Evolutionary conservation across 495 filamentous ascomycete species (phyloP).

Genomic region (Aspergillus steynii): DNA sequence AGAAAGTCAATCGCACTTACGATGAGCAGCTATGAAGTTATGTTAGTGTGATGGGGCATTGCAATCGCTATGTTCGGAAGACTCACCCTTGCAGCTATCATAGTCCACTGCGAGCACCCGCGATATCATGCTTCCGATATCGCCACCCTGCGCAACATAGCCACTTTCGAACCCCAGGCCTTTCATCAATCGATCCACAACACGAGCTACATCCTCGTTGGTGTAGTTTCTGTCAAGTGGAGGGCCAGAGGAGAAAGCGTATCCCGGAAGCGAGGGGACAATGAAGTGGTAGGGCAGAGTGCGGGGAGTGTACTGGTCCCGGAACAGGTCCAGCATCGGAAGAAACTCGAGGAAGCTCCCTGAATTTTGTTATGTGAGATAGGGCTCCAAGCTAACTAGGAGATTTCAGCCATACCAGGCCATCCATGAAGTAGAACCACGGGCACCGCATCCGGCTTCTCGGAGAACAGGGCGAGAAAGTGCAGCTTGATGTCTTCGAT

Average conservation of each 20-base stretch:
- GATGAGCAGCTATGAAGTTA: slow-evolving; percentile 30
- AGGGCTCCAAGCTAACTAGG: neutral
- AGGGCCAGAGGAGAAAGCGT: slow-evolving; percentile 55
- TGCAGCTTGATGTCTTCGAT: slow-evolving; percentile 57
- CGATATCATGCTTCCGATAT: slow-evolving; percentile 58
- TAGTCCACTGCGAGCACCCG: slow-evolving; percentile 41
- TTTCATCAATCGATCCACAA: slow-evolving; percentile 60
- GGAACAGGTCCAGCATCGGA: slow-evolving; percentile 43
- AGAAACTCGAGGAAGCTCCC: slow-evolving; percentile 34
- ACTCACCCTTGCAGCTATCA: slow-evolving; percentile 47
- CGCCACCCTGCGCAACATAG: slow-evolving; percentile 68
- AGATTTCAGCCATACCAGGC: slow-evolving; percentile 43
- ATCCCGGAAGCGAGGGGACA: slow-evolving; percentile 65
- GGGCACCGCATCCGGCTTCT: slow-evolving; percentile 59
- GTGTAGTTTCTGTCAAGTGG: slow-evolving; percentile 51
- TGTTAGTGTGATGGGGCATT: neutral
- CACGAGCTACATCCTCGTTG: slow-evolving; percentile 39
- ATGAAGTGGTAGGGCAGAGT: slow-evolving; percentile 66
- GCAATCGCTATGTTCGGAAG: neutral
- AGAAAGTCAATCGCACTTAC: slow-evolving; percentile 17
- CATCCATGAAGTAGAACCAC: slow-evolving; percentile 62
- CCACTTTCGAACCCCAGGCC: slow-evolving; percentile 55
- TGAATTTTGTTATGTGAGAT: slow-evolving; percentile 1
- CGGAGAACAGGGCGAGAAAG: slow-evolving; percentile 63
- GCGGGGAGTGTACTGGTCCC: slow-evolving; percentile 50